phyloP scores from a whole-genome alignment of 495 filamentous ascomycete species.

The Neurospora africana region DNA sequence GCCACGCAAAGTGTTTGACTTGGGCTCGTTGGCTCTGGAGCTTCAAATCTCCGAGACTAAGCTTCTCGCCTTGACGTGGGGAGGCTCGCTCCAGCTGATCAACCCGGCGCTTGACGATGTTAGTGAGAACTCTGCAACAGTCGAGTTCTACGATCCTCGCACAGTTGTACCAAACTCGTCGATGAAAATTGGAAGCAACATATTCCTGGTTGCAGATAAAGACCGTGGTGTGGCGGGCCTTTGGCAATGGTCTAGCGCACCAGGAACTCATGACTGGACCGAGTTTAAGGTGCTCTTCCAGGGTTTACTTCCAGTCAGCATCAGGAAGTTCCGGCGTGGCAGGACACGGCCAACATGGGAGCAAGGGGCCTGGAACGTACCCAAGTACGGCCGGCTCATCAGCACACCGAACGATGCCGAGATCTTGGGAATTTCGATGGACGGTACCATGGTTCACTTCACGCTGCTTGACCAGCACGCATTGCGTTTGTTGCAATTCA shows the following conservation, averaged over 20 bases:
- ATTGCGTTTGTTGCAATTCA: slow-evolving; percentile 50
- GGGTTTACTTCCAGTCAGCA: slow-evolving; percentile 36
- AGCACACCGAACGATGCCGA: slow-evolving; percentile 26
- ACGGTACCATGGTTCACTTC: slow-evolving; percentile 56
- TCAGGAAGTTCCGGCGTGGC: slow-evolving; percentile 38
- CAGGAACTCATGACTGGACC: slow-evolving; percentile 12
- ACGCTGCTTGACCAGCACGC: slow-evolving; percentile 41
- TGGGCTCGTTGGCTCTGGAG: slow-evolving; percentile 34
- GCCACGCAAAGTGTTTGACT: slow-evolving; percentile 20
- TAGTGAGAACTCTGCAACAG: not conserved
- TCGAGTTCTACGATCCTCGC: not conserved
- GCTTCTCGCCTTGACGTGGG: slow-evolving; percentile 32
- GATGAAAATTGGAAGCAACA: slow-evolving; percentile 11
- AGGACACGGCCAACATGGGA: slow-evolving; percentile 35
- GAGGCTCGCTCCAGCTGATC: slow-evolving; percentile 37
- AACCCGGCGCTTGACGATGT: slow-evolving; percentile 11
- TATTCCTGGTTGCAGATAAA: slow-evolving; percentile 38
- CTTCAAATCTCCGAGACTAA: slow-evolving; percentile 29
- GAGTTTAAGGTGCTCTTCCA: slow-evolving; percentile 40
- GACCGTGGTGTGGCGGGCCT: slow-evolving; percentile 39
- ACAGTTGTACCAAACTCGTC: not conserved
- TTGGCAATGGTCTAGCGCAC: slow-evolving; percentile 33
- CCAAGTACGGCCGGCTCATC: slow-evolving; percentile 19
- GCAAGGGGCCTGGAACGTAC: slow-evolving; percentile 11
- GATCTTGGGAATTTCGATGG: slow-evolving; percentile 52